Evolutionary conservation across 305 asterid species (phyloP), one percentile per base, ranked within the genome.

Genomic region (Fraxinus xanthoxyloides): DNA sequence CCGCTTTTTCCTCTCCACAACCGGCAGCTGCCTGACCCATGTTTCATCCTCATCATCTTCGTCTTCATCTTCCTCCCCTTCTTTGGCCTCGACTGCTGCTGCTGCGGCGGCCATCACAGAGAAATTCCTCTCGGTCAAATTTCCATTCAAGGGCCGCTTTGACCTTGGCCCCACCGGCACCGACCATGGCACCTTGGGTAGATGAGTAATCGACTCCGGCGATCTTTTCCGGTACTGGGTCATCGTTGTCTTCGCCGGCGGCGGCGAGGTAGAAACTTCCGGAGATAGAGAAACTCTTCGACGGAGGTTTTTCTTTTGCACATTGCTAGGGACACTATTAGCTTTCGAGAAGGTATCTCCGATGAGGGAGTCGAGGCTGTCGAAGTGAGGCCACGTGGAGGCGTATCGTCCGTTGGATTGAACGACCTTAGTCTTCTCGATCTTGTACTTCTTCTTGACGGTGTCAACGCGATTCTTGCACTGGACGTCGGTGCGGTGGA

Each of bases 401-500:
- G 78, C 77, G 90, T 89, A 84, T 70, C 89, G 88, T 77, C 92
- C 92, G 86, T 88, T 69, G 84, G 94, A 90, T 85, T 89, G 88
- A 76, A 85, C 82, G 81, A 79, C 82, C 82, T 86, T 92, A 78
- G 91, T 78, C 88, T 88, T 92, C 93, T 93, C 97, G 84, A 89
- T 82, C 89, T 94, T 95, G 90, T 84, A 95, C 89, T 91, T 92
- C 91, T 95, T 95, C 86, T 95, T 95, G 72, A 92, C 77, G 78
- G 99, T 95, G 90, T 94, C 98, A 86, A 95, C 90, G 48, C 98
- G 97, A 84, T 95, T 95, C 75, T 95, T 94, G 82, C 99, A 94
- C 94, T 95, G 99, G 54, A 94, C 89, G 86, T 92, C 95, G 81
- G 97, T 86, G 84, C 97, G 97, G 36, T 90, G 93, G 61, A 87